A percentile compares a stretch with the other conserved stretches of the same genome.
phyloP scores from a whole-genome alignment of 2,329 filamentous ascomycete genomes.

The Byssothecium circinans region DNA sequence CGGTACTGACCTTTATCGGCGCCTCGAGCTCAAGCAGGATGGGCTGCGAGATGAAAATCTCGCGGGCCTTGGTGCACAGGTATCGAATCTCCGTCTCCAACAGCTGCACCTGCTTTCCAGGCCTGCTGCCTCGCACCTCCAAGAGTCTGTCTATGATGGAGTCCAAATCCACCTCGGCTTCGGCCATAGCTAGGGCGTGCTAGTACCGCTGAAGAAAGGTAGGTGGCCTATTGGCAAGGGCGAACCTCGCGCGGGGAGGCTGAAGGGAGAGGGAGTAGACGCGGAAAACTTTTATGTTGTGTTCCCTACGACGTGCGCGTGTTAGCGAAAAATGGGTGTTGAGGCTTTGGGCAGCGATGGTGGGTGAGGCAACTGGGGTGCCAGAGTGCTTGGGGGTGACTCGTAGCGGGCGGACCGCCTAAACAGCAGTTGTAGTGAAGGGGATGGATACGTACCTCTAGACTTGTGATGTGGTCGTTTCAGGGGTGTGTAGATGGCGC shows the following conservation, averaged over 20 bases:
- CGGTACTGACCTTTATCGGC: conserved; percentile 84
- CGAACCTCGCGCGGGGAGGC: conserved; percentile 38
- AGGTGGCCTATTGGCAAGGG: conserved; percentile 30
- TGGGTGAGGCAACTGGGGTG: conserved; percentile 15
- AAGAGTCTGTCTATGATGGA: conserved; percentile 98
- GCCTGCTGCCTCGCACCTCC: conserved; percentile 95
- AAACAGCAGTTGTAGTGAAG: not conserved
- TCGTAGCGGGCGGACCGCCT: conserved; percentile 2
- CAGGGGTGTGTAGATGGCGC: conserved; percentile 23
- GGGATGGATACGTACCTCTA: conserved; percentile 33
- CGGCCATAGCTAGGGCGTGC: conserved; percentile 64
- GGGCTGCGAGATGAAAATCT: conserved; percentile 99
- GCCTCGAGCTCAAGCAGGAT: conserved; percentile 97
- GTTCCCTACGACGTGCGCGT: conserved; percentile 18
- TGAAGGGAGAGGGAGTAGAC: conserved; percentile 23
- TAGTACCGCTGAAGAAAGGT: conserved; percentile 28
- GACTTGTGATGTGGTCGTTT: conserved; percentile 23
- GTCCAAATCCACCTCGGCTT: conserved; percentile 95
- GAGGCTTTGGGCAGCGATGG: conserved; percentile 10
- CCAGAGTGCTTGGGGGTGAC: conserved; percentile 12
- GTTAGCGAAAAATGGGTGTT: conserved; percentile 23
- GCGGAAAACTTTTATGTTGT: conserved; percentile 25
- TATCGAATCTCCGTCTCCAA: conserved; percentile 94
- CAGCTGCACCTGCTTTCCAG: conserved; percentile 97
- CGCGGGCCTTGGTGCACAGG: conserved; percentile 96